These are phyloP conservation scores for Venustampulla echinocandica DNA, from an alignment of 495 filamentous ascomycete genomes.

Conservation along the genomic window DNA sequence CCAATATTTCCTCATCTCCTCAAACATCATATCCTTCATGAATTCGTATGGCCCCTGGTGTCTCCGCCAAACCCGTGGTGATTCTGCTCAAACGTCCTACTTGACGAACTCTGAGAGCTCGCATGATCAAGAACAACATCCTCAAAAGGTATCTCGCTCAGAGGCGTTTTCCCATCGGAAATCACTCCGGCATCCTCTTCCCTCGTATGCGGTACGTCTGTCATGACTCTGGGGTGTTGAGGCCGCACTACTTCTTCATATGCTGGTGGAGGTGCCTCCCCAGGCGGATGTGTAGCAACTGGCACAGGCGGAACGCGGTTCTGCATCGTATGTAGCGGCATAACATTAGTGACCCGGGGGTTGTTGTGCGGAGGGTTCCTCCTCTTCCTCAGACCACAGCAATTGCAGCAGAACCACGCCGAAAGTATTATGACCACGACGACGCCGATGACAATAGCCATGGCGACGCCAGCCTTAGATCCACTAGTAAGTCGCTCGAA, in stretches of 20 bases:
- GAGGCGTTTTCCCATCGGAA: constrained; percentile 21
- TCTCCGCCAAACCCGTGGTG: constrained; percentile 16
- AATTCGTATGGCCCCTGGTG: constrained; percentile 22
- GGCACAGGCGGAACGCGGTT: not conserved
- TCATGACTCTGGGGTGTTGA: constrained; percentile 6
- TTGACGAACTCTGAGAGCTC: constrained; percentile 3
- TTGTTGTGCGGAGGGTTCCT: not conserved
- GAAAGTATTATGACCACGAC: constrained; percentile 2
- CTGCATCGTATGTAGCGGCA: constrained; percentile 1
- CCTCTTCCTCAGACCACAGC: constrained; percentile 2
- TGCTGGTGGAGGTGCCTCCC: constrained; percentile 7
- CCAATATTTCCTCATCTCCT: not conserved
- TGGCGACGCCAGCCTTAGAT: not conserved
- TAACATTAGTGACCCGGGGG: not conserved
- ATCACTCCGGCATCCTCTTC: constrained; percentile 9
- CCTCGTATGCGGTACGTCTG: constrained; percentile 2
- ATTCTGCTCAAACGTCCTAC: constrained; percentile 5
- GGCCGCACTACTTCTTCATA: constrained; percentile 16
- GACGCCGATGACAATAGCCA: not conserved
- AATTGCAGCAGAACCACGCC: constrained; percentile 14
- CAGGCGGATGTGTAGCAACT: not conserved
- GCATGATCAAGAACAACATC: constrained; percentile 16
- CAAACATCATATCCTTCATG: constrained; percentile 9
- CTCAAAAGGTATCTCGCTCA: constrained; percentile 23
- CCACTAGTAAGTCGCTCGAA: not conserved